phyloP scores from a whole-genome alignment of 345 rosid genomes.

The Lepidium sativum region DNA sequence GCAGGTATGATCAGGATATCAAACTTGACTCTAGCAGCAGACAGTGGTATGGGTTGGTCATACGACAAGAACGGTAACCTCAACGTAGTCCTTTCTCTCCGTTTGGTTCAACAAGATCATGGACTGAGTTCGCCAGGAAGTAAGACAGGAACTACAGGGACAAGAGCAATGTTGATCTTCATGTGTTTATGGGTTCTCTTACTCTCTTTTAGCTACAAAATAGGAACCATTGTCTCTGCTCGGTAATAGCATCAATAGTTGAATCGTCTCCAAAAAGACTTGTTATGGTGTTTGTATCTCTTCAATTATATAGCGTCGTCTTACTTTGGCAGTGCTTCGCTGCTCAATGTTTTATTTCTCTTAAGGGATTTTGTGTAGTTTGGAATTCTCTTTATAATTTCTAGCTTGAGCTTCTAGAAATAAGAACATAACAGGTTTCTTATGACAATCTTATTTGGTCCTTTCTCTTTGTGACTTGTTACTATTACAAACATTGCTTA shows the following conservation, averaged over 20 bases:
- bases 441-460: background rate
- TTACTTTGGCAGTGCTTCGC: constrained; percentile 25
- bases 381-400: constrained; percentile 3
- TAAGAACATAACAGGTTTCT: background rate
- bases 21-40: constrained; percentile 17
- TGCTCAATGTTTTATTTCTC: constrained; percentile 8
- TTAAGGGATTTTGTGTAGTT: constrained; percentile 3
- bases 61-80: constrained; percentile 58
- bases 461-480: background rate
- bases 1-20: constrained; percentile 92
- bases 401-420: constrained; percentile 8
- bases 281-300: constrained; percentile 14
- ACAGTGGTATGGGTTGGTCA: constrained; percentile 50
- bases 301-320: constrained; percentile 9
- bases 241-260: constrained; percentile 32
- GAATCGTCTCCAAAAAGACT: background rate
- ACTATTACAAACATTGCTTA: background rate
- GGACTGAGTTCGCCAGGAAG: constrained; percentile 2
- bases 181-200: constrained; percentile 61
- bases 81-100: constrained; percentile 54
- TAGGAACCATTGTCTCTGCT: constrained; percentile 43
- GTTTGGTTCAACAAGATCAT: constrained; percentile 31
- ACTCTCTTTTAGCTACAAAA: constrained; percentile 58
- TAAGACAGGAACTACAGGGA: constrained; percentile 32
- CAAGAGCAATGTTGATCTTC: constrained; percentile 43